Base-by-base conservation (phyloP, 768 basidiomycete genomes). In the Suillus hirtellus region DNA sequence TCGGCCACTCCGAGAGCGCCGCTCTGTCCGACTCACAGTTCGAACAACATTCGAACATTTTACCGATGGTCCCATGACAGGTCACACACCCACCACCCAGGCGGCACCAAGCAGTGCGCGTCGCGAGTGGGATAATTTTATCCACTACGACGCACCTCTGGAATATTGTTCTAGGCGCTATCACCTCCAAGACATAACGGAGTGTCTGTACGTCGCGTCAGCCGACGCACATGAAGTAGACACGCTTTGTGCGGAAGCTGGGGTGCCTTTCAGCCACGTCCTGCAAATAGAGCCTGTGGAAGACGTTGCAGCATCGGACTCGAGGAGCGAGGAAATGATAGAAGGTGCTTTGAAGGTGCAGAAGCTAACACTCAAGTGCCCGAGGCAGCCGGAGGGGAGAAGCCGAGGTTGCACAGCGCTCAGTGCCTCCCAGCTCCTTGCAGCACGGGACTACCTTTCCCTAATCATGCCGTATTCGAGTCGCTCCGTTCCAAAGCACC, bases 371-470 rank as follows among this genome's bases (percentile, higher is more conserved):
- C 54, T 66, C 6, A n/a, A 43, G 38, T 64, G 49, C 38, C 63
- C 21, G 6, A 35, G 55, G 12, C 40, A 52, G 31, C 31, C 31
- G 31, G 31, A 31, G 21, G 0, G 1, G 3, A 9, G 46, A 2
- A 5, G 17, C 11, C 55, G 59, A 14, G 64, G 64, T n/a, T 56
- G 67, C 42, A 71, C 70, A 1, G 56, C 65, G 8, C 70, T 82
- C 4, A 75, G 66, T 27, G 67, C 71, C 63, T 49, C 67, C 0
- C 79, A 83, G 63, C 73, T 83, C 4, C 66, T 76, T 35, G 72
- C 72, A 1, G 80, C 77, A 9, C 75, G 82, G 31, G 82, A 83
- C 64, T 82, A 82, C 66, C 69, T 84, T 42, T 74, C 73, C 7
- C 67, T 81, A 9, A 75, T 76, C 19, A 65, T 83, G 49, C 81